Evolutionary conservation across 2,329 filamentous ascomycete species (phyloP), one percentile per base, ranked within the genome.

Genomic region (Penicillium hordei): DNA sequence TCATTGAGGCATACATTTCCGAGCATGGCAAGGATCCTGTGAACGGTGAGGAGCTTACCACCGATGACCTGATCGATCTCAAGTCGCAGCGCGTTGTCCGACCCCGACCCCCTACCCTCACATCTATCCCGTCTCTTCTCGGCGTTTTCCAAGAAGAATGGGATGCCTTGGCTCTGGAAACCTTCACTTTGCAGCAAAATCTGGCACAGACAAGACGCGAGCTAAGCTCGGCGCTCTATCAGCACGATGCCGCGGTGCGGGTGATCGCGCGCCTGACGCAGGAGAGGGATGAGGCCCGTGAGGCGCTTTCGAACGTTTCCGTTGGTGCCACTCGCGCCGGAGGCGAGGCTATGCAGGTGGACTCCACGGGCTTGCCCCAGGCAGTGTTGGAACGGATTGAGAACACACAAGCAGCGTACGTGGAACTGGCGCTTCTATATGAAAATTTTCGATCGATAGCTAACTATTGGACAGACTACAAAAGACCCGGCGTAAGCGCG

Each of bases 71-170:
- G 60, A 83, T 99, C 70, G 88, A 92, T 63, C 83, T 99, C 75
- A 91, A 94, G 79, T 87, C 90, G 58, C 84, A 89, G 66, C 88
- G 89, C 77, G 84, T 91, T 67, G 91, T 97, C 61, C 89, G 90
- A 68, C 93, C 94, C 50, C 86, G 94, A 70, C 93, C 94, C 58
- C 93, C 94, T 33, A 93, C 91, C 34, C 86, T 97, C 69, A 97
- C 94, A 54, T 99, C 94, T 38, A 96, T 99, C 71, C 94, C 94
- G 23, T 92, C 94, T 19, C 85, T 99, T 55, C 89, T 99, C 55
- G 89, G 91, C 49, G 89, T 93, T 39, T 97, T 99, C 75, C 94
- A 99, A 75, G 96, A 96, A 75, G 94, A 99, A 82, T 99, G 94
- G 94, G 94, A 99, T 74, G 89, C 93, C 9, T 80, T 97, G 44